phyloP scores from a whole-genome alignment of 208 protist species.

The Acanthamoeba triangularis region DNA sequence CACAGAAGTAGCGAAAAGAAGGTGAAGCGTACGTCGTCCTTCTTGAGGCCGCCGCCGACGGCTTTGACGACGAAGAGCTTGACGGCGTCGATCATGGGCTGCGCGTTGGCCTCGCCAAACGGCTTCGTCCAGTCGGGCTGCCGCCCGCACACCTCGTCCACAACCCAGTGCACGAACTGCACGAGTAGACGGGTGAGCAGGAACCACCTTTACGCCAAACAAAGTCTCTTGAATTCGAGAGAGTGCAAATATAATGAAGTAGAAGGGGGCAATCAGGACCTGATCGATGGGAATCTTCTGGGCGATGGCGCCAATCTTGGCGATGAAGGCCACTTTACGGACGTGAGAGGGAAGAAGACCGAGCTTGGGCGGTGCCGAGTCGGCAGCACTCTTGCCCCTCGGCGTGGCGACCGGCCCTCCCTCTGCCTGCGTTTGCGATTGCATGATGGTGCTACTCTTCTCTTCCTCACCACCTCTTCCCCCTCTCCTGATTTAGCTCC shows the following conservation, averaged over 20 bases:
- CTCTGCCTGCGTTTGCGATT: background rate
- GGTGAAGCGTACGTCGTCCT: constrained; percentile 8
- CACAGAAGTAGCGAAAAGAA: background rate
- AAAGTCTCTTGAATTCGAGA: background rate
- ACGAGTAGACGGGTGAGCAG: too few species aligned
- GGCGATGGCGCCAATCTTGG: constrained; percentile 1
- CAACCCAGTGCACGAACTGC: constrained; percentile 52
- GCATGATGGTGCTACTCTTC: background rate
- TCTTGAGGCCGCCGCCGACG: constrained; percentile 11
- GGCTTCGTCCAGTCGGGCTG: constrained; percentile 50
- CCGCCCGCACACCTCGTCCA: constrained; percentile 24
- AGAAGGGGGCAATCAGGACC: background rate
- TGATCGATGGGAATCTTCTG: constrained; percentile 30
- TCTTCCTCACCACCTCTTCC: background rate
- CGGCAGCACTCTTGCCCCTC: background rate
- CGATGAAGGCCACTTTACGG: background rate
- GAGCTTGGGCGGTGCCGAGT: constrained; percentile 3
- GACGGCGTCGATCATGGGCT: constrained; percentile 43
- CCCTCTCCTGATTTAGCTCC: background rate
- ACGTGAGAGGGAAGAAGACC: background rate
- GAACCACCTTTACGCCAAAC: too few species aligned
- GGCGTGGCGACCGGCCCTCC: background rate
- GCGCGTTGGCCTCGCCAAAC: constrained; percentile 38
- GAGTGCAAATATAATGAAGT: background rate
- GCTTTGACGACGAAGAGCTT: constrained; percentile 19